Percentiles rank a stretch among this genome's conserved stretches.
phyloP scores from a whole-genome alignment of 768 basidiomycete species.

The Mycena pura region DNA sequence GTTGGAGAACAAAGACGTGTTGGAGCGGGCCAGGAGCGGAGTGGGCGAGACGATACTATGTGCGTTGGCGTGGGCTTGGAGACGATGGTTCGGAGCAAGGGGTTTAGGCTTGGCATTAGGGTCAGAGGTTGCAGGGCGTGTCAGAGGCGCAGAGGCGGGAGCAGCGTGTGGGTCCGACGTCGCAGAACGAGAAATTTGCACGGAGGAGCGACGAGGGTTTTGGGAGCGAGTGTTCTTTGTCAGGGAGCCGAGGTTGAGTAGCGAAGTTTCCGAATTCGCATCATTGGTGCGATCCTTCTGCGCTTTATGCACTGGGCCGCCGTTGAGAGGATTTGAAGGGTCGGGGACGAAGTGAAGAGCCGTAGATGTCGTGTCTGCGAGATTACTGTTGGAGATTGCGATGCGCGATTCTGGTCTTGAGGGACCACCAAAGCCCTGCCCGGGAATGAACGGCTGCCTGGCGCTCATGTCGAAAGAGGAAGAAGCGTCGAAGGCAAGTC shows the following conservation, averaged over 20 bases:
- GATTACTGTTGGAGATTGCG: neutral
- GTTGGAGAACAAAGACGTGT: conserved; percentile 12
- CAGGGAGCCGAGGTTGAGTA: conserved; percentile 17
- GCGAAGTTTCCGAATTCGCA: neutral
- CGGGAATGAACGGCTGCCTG: conserved; percentile 9
- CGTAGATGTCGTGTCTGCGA: neutral
- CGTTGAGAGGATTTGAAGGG: conserved; percentile 21
- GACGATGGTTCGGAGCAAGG: conserved; percentile 10
- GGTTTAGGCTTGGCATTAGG: conserved; percentile 14
- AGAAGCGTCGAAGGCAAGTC: too few relatives aligned
- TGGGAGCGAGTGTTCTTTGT: conserved; percentile 13
- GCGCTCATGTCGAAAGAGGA: conserved; percentile 3
- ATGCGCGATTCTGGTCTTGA: conserved; percentile 15
- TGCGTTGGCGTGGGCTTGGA: conserved; percentile 13
- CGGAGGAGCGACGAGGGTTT: conserved; percentile 13
- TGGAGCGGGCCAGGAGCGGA: conserved; percentile 13
- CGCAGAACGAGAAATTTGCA: neutral
- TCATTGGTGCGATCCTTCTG: conserved; percentile 5
- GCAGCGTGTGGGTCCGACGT: conserved; percentile 1
- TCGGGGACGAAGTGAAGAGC: conserved; percentile 17
- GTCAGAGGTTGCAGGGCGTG: conserved; percentile 14
- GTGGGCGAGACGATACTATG: conserved; percentile 16
- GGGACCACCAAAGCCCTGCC: neutral
- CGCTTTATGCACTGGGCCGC: neutral
- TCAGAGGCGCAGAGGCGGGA: neutral